Evolutionary conservation across 2,329 filamentous ascomycete species (phyloP).

Genomic region (Aspergillus terreus): DNA sequence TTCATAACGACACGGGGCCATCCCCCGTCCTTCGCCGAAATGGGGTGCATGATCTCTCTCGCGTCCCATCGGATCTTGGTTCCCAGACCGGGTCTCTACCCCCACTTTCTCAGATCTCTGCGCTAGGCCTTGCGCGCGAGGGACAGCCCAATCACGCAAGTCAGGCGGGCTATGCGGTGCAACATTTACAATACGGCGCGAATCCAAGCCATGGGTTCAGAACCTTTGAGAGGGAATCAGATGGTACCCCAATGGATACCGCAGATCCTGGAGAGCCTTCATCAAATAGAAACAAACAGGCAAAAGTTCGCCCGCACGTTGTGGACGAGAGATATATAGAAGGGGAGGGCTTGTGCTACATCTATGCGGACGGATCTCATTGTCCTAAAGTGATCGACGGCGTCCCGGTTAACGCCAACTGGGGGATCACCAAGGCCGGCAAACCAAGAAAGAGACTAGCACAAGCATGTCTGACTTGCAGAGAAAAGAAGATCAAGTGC

Average conservation of each 20-base stretch:
- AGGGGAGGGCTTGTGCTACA: constrained; percentile 77
- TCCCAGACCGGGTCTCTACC: constrained; percentile 23
- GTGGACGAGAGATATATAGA: constrained; percentile 51
- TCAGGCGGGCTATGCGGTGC: constrained; percentile 16
- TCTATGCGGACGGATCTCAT: constrained; percentile 80
- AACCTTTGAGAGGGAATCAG: constrained; percentile 12
- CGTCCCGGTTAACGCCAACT: constrained; percentile 81
- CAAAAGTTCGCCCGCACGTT: constrained; percentile 29
- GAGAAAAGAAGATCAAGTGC: constrained; percentile 97
- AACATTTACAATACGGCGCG: constrained; percentile 17
- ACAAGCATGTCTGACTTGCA: constrained; percentile 87
- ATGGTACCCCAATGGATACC: constrained; percentile 2
- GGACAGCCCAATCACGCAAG: constrained; percentile 16
- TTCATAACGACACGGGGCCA: constrained; percentile 18
- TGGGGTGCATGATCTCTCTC: constrained; percentile 13
- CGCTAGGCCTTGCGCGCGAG: constrained; percentile 20
- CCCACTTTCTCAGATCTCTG: constrained; percentile 28
- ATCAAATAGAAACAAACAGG: constrained; percentile 10
- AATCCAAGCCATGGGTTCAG: constrained; percentile 14
- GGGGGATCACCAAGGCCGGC: constrained; percentile 91
- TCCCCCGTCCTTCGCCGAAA: constrained; percentile 11
- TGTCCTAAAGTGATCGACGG: constrained; percentile 83
- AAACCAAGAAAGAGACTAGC: constrained; percentile 88
- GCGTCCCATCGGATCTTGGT: constrained; percentile 16
- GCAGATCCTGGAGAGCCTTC: constrained; percentile 1